Base-by-base conservation (phyloP, 2,329 filamentous ascomycete genomes). In the Aspergillus fructus region DNA sequence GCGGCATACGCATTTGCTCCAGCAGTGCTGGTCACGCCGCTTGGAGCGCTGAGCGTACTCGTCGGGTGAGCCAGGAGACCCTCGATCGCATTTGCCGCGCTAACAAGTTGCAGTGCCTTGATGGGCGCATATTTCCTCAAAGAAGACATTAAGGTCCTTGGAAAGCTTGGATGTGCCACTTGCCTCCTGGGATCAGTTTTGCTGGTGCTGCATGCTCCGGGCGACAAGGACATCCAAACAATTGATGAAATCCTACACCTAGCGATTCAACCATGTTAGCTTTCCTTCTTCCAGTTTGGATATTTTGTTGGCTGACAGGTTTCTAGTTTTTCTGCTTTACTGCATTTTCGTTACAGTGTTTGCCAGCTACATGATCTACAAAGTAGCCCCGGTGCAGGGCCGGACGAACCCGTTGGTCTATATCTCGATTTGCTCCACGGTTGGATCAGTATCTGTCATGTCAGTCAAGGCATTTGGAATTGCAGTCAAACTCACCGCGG, bases 391-490 rank as follows among this genome's bases (percentile, higher is more conserved):
- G 0, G 79, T 87, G 54, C 88, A 99, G 69, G 96, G 94, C 72
- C 96, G 91, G 82, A 93, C 90, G 78, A 99, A 97, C 73, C 93
- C 94, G 9, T 84, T 99, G 67, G 89, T 99, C 67, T 99, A 93
- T 77, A 87, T 99, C 66, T 97, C 93, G 66, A 97, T 99, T 67
- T 99, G 94, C 83, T 97, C 93, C 49, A 96, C 93, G 3, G 93
- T 97, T 61, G 94, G 94, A 67, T 96, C 93, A 51, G 89, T 99
- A 60, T 97, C 94, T 13, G 93, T 99, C 80, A 99, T 99, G 94
- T 92, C 94, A 33, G 90, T 97, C 77, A 99, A 99, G 81, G 93
- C 94, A 3, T 97, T 99, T 68, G 96, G 94, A 56, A 97, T 97
- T 72, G 96, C 94, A 37, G 82, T 99, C 63, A 99, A 97, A 78